Percentiles rank a stretch among this genome's conserved stretches.
These are phyloP conservation scores for Huntiella savannae DNA, from an alignment of 2,329 filamentous ascomycete species.

Conservation along the genomic window DNA sequence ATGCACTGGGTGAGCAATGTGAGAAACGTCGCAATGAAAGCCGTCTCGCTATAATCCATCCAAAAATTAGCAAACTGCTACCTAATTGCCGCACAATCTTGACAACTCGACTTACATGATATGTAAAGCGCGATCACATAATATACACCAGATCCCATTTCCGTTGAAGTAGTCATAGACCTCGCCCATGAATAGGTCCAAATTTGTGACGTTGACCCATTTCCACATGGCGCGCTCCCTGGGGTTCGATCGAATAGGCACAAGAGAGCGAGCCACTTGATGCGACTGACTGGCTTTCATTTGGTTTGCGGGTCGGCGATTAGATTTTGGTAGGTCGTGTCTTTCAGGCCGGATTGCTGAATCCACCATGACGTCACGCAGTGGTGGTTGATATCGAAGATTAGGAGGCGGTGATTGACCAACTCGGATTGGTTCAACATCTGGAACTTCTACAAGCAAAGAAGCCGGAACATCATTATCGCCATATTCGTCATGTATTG, in stretches of 20 bases:
- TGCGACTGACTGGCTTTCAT: neutral
- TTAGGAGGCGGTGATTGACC: conserved; percentile 11
- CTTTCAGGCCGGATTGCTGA: conserved; percentile 20
- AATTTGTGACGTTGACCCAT: conserved; percentile 79
- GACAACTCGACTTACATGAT: conserved; percentile 38
- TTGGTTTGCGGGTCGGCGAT: neutral
- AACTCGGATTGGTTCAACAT: conserved; percentile 12
- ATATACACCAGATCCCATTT: conserved; percentile 69
- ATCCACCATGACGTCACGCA: conserved; percentile 17
- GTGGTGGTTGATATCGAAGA: conserved; percentile 13
- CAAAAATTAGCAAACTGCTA: neutral
- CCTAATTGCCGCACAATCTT: neutral
- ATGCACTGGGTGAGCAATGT: conserved; percentile 76
- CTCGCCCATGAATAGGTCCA: conserved; percentile 69
- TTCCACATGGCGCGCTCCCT: conserved; percentile 71
- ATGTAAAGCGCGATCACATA: conserved; percentile 51
- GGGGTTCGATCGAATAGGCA: conserved; percentile 4
- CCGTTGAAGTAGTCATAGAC: conserved; percentile 77
- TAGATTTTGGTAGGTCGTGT: neutral
- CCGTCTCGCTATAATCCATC: conserved; percentile 40
- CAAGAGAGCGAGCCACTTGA: neutral
- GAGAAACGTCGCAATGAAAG: conserved; percentile 64
- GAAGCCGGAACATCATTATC: conserved; percentile 47
- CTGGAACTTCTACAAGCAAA: conserved; percentile 37
- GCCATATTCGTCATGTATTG: conserved; percentile 25